These are phyloP conservation scores for Caryopteris hybrid DNA, from an alignment of 305 asterid species.

Conservation along the genomic window DNA sequence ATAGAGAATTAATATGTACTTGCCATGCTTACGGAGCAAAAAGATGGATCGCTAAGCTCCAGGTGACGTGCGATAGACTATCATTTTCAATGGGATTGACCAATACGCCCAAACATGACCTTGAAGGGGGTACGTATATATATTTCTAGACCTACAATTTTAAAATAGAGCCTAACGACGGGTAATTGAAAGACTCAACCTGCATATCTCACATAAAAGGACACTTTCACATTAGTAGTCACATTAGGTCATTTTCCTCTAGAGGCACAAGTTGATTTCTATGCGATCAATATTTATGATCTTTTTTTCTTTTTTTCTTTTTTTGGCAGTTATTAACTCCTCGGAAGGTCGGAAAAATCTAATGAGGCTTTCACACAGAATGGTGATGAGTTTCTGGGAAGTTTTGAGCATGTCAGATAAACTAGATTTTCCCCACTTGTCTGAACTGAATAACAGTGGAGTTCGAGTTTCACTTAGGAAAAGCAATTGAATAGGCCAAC, in stretches of 20 bases:
- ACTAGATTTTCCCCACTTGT: conserved; percentile 29
- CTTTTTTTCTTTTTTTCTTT: no score
- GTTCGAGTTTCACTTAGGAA: conserved; percentile 34
- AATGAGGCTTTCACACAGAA: conserved; percentile 48
- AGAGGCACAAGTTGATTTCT: no score
- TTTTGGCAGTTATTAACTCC: conserved; percentile 28
- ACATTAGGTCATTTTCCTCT: no score
- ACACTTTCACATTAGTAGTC: no score
- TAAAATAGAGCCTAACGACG: no score
- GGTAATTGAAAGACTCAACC: no score
- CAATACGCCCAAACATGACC: conserved; percentile 17
- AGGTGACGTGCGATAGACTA: conserved; percentile 47
- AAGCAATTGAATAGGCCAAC: conserved; percentile 28
- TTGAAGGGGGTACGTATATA: conserved; percentile 38
- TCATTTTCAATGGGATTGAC: conserved; percentile 23
- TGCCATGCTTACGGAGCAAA: conserved; percentile 58
- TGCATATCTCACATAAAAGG: no score
- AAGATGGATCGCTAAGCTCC: conserved; percentile 51
- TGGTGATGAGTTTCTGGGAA: conserved; percentile 48
- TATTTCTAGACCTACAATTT: no score
- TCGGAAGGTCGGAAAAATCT: conserved; percentile 34
- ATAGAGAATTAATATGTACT: conserved; percentile 35
- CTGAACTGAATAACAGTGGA: conserved; percentile 29
- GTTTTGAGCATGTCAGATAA: conserved; percentile 33
- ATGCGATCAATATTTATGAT: no score